phyloP scores from a whole-genome alignment of 108 stramenopile species.

The Aurantiochytrium sp. region DNA sequence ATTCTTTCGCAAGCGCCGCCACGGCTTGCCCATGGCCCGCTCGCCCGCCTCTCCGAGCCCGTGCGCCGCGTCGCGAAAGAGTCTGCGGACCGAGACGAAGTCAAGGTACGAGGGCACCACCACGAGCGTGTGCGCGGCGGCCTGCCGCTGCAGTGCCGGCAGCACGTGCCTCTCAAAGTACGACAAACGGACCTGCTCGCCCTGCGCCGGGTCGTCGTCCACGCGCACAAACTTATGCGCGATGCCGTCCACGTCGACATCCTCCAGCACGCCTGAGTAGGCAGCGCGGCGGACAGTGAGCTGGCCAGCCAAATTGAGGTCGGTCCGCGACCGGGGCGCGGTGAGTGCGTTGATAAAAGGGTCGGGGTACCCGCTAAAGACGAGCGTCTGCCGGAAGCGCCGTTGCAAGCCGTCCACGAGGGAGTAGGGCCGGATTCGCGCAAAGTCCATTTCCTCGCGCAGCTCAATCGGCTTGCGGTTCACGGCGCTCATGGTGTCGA shows the following conservation, averaged over 20 bases:
- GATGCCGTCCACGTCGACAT: background rate
- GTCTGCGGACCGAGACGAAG: constrained; percentile 9
- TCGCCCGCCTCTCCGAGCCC: constrained; percentile 5
- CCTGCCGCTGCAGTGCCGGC: background rate
- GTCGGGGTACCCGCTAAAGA: background rate
- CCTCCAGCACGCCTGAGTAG: background rate
- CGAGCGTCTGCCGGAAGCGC: background rate
- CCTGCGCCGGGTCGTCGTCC: background rate
- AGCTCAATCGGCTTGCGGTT: constrained; percentile 16
- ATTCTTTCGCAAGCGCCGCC: background rate
- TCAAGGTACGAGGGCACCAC: background rate
- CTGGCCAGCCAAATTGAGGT: background rate
- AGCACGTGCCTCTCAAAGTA: background rate
- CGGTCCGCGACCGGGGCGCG: background rate
- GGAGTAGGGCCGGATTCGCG: background rate
- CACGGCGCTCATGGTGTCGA: background rate
- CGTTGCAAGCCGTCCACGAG: background rate
- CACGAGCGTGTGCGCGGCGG: background rate
- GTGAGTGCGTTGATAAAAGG: constrained; percentile 7
- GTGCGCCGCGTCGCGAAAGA: background rate
- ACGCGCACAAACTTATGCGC: constrained; percentile 9
- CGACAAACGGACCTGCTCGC: background rate
- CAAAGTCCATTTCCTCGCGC: constrained; percentile 22
- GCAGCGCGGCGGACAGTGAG: background rate
- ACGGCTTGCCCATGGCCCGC: constrained; percentile 23